Evolutionary conservation across 164 flowering plant species (phyloP), one percentile per base, ranked within the genome.

Genomic region (Saururus chinensis): DNA sequence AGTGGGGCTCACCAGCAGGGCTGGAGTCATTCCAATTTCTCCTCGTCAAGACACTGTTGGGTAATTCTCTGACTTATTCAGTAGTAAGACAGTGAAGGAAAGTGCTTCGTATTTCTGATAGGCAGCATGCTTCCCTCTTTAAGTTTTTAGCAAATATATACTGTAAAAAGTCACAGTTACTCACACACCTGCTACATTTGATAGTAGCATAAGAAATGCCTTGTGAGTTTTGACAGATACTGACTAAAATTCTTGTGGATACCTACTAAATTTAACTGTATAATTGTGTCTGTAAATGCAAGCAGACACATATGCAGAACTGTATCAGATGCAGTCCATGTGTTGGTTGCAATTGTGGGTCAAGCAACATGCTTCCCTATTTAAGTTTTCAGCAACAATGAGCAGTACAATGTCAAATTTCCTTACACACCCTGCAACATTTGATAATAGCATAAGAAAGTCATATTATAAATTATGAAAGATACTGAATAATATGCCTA

Each of bases 271-370:
- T 30, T 30, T 30, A n/a, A n/a, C n/a, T 30, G 37, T 30, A 30
- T 30, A 30, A 30, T 30, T 30, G 37, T 30, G 37, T 30, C 37
- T 30, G 4, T 3, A n/a, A 53, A 3, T 20, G 25, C 56, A 53
- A 10, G 2, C 74, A 82, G 87, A 69, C 87, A 90, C 0, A 79
- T 85, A 1, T 75, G 87, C 62, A 77, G 92, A 77, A 84, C 87
- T 4, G 92, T 88, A 1, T 60, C 84, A 6, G 92, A 89, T 73
- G 90, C 87, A 1, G 89, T 77, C 49, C 62, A 45, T 12, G 14
- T 45, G 17, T 45, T 45, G 14, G 49, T 8, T 45, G 49, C 49
- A 45, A 45, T 45, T 45, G 49, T 45, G 49, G 14, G 17, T 41
- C 3, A n/a, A n/a, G n/a, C n/a, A n/a, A n/a, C n/a, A n/a, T n/a